A percentile compares a stretch with the other conserved stretches of the same genome.
Conservation (phyloP, 1,284 basidiomycete species). For the Fomes fomentarius region DNA sequence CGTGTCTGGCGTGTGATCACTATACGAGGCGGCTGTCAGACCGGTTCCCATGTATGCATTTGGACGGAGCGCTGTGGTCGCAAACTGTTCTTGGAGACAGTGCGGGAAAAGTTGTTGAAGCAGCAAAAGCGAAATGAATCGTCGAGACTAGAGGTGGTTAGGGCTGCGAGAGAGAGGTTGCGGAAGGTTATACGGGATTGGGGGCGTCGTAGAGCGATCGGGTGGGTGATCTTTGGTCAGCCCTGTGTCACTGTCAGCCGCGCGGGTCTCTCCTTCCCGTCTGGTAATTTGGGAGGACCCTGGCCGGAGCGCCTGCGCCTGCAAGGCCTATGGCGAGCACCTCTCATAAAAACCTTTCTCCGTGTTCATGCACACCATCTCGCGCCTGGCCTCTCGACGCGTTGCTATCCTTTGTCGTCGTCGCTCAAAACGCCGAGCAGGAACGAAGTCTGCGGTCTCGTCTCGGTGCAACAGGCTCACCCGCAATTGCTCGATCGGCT, state of each 20-base stretch:
- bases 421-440: constrained; percentile 14
- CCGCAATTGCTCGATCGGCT: constrained; percentile 16
- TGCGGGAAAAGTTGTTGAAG: neutral
- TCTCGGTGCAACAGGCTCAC: constrained; percentile 2
- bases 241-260: constrained; percentile 9
- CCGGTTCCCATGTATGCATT: constrained; percentile 20
- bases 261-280: constrained; percentile 7
- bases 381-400: neutral
- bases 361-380: neutral
- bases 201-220: neutral
- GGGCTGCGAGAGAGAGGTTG: neutral
- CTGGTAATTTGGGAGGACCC: constrained; percentile 12
- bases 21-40: constrained; percentile 22
- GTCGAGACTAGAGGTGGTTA: neutral
- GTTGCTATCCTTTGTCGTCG: neutral
- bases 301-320: constrained; percentile 14
- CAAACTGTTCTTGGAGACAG: constrained; percentile 1
- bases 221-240: constrained; percentile 3
- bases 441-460: neutral
- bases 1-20: constrained; percentile 25
- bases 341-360: constrained; percentile 7
- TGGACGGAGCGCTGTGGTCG: constrained; percentile 11
- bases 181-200: neutral
- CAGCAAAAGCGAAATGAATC: neutral
- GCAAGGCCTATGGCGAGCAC: neutral